Conservation (phyloP, 2,329 filamentous ascomycete species). For the Hortaea werneckii region DNA sequence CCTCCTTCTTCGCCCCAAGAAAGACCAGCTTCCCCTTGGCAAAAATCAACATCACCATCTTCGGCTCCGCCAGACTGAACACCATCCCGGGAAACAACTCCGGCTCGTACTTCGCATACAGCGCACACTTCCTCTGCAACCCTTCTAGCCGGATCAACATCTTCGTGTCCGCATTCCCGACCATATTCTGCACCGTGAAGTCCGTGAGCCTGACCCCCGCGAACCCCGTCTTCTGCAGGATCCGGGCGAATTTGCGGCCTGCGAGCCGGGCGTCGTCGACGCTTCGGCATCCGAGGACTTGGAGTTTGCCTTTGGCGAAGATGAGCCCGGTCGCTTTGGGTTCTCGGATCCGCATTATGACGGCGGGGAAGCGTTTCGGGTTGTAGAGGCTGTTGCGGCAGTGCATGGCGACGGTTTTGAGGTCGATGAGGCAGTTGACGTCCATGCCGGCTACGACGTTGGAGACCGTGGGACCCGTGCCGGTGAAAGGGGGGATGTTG, state of each 20-base stretch:
- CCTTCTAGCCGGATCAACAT: conserved; percentile 81
- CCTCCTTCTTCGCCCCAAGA: conserved; percentile 76
- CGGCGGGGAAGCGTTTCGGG: conserved; percentile 84
- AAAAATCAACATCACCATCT: conserved; percentile 49
- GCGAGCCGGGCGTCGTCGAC: conserved; percentile 83
- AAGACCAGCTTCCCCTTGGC: conserved; percentile 84
- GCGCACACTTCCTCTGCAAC: conserved; percentile 57
- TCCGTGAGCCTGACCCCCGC: conserved; percentile 77
- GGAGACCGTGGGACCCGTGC: conserved; percentile 19
- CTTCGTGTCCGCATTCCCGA: conserved; percentile 83
- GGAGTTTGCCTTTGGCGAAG: conserved; percentile 86
- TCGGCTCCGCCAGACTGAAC: conserved; percentile 88
- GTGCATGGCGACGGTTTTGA: conserved; percentile 83
- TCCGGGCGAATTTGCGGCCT: conserved; percentile 77
- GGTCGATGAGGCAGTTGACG: conserved; percentile 76
- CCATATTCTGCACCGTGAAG: conserved; percentile 91
- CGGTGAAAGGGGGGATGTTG: neutral
- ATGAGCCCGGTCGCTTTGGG: conserved; percentile 82
- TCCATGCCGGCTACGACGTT: conserved; percentile 91
- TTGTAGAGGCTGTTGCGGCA: conserved; percentile 85
- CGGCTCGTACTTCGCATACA: conserved; percentile 85
- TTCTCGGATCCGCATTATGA: conserved; percentile 86
- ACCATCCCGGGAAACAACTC: conserved; percentile 85
- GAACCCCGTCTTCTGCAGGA: conserved; percentile 85
- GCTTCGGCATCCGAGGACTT: conserved; percentile 82